Percentiles rank a stretch among this genome's conserved stretches.
Evolutionary conservation across 202 grass and related monocot species (phyloP).

Genomic region (Dendrocalamus latiflorus): DNA sequence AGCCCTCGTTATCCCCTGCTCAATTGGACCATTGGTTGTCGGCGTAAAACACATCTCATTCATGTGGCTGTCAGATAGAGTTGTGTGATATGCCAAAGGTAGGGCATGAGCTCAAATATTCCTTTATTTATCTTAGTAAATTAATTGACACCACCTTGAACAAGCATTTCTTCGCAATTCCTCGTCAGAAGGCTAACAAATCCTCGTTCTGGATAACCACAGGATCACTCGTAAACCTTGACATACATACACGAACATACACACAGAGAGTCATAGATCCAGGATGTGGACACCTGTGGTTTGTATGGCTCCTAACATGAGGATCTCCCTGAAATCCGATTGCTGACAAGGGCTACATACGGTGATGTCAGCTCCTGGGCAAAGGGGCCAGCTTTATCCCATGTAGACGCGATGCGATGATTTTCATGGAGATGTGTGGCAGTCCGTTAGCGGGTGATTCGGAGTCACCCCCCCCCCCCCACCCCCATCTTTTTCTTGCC

Average conservation of each 20-base stretch:
- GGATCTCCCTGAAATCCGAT: conserved; percentile 25
- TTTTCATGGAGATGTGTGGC: conserved; percentile 29
- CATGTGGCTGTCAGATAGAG: neutral
- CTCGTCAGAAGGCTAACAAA: neutral
- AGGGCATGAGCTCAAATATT: neutral
- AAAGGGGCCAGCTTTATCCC: conserved; percentile 38
- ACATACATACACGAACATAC: neutral
- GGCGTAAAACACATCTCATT: neutral
- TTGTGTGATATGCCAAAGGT: neutral
- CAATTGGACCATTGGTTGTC: neutral
- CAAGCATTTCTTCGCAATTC: neutral
- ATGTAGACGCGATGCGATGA: conserved; percentile 34
- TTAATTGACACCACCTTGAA: neutral
- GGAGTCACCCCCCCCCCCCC: conserved; percentile 20
- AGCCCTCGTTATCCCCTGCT: neutral
- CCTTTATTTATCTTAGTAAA: neutral
- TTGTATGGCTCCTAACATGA: conserved; percentile 1
- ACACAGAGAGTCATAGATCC: too few species aligned
- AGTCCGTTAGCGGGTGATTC: conserved; percentile 38
- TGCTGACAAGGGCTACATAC: conserved; percentile 31
- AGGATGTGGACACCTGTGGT: neutral
- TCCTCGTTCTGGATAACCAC: neutral
- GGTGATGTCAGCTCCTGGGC: conserved; percentile 50
- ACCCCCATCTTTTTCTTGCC: conserved; percentile 31
- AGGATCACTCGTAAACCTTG: neutral